These are phyloP conservation scores for Trichoderma asperelloides DNA, from an alignment of 495 filamentous ascomycete genomes.

Conservation along the genomic window DNA sequence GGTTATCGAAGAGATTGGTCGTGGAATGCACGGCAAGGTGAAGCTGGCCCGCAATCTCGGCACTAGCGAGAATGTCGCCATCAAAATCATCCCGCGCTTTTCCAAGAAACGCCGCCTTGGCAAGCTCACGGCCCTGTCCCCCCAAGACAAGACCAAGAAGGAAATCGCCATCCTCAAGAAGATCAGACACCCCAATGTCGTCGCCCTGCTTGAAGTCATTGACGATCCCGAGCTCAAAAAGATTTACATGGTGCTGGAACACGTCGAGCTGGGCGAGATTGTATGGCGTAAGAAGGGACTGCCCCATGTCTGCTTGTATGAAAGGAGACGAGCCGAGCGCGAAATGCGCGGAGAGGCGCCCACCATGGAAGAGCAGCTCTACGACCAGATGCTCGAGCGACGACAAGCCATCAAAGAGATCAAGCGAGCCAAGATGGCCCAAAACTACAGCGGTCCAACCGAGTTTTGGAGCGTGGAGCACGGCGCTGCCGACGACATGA, in stretches of 20 bases:
- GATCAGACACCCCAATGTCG: slow-evolving; percentile 89
- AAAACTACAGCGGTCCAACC: slow-evolving; percentile 29
- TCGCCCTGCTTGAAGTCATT: slow-evolving; percentile 91
- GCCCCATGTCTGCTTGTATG: slow-evolving; percentile 68
- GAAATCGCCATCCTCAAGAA: slow-evolving; percentile 98
- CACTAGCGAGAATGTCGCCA: slow-evolving; percentile 76
- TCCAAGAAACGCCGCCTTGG: slow-evolving; percentile 89
- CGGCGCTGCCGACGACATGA: slow-evolving; percentile 54
- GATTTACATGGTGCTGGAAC: slow-evolving; percentile 95
- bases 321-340: slow-evolving; percentile 67
- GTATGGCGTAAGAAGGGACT: slow-evolving; percentile 81
- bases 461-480: slow-evolving; percentile 77
- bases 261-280: slow-evolving; percentile 87
- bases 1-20: slow-evolving; percentile 89
- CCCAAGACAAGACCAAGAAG: slow-evolving; percentile 89
- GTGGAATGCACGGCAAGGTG: slow-evolving; percentile 94
- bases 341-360: slow-evolving; percentile 54
- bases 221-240: slow-evolving; percentile 93
- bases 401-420: slow-evolving; percentile 49
- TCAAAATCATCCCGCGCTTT: slow-evolving; percentile 97
- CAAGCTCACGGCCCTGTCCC: slow-evolving; percentile 46
- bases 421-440: slow-evolving; percentile 37
- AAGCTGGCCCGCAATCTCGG: slow-evolving; percentile 77
- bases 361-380: slow-evolving; percentile 55
- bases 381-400: slow-evolving; percentile 46